Percentiles rank a stretch among this genome's conserved stretches.
These are phyloP conservation scores for Cucumis sativus DNA, from an alignment of 306 rosid genomes.

Conservation along the genomic window Cucumber_9930_V3 NC_026659.2:28046501-28047000, in stretches of 20 bases:
- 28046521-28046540: slow-evolving; percentile 49
- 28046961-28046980: slow-evolving; percentile 30
- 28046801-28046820: slow-evolving; percentile 1
- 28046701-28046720: slow-evolving; percentile 58
- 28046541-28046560: slow-evolving; percentile 40
- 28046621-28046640: slow-evolving; percentile 47
- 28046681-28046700: slow-evolving; percentile 74
- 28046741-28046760: slow-evolving; percentile 61
- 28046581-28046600: neutral
- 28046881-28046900: slow-evolving; percentile 46
- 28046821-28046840: slow-evolving; percentile 10
- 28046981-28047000: slow-evolving; percentile 45
- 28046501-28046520: slow-evolving; percentile 42
- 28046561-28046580: neutral
- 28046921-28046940: slow-evolving; percentile 24
- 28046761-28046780: slow-evolving; percentile 56
- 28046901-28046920: slow-evolving; percentile 53
- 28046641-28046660: slow-evolving; percentile 62
- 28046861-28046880: slow-evolving; percentile 35
- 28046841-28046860: slow-evolving; percentile 35
- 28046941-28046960: slow-evolving; percentile 22
- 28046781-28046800: neutral
- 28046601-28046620: slow-evolving; percentile 14
- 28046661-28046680: slow-evolving; percentile 79
- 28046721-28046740: slow-evolving; percentile 45